These are phyloP conservation scores for Aspergillus sclerotioniger DNA, from an alignment of 495 filamentous ascomycete genomes.

Conservation along the genomic window DNA sequence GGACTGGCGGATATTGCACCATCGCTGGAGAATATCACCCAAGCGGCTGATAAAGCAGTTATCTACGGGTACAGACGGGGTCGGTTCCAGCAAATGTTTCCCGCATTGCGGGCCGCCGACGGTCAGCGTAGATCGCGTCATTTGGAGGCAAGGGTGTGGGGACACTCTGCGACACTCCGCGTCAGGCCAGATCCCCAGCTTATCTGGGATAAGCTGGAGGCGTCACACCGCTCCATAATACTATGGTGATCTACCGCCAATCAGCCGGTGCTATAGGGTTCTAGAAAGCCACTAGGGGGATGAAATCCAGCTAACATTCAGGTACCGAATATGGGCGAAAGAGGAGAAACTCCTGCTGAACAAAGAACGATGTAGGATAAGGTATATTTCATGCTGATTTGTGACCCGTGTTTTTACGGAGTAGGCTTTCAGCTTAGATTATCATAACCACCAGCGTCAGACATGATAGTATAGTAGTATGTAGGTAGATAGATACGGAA, in stretches of 20 bases:
- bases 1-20: conserved; percentile 30
- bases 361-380: too few relatives aligned
- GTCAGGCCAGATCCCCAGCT: not conserved
- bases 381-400: too few relatives aligned
- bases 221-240: not conserved
- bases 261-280: not conserved
- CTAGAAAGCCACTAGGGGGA: not conserved
- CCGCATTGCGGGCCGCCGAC: conserved; percentile 4
- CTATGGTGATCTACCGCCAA: not conserved
- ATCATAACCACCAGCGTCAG: too few relatives aligned
- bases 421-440: too few relatives aligned
- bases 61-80: not conserved
- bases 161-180: not conserved
- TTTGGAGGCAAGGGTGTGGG: not conserved
- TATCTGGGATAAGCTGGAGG: not conserved
- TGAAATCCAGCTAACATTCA: not conserved
- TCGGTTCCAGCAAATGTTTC: conserved; percentile 1
- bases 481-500: too few relatives aligned
- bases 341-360: not conserved
- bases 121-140: conserved; percentile 4
- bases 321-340: not conserved
- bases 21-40: conserved; percentile 31
- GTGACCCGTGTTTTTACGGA: too few relatives aligned
- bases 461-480: too few relatives aligned
- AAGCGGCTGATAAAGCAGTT: conserved; percentile 10